phyloP scores from a whole-genome alignment of 306 rosid species.

The Ormosia semicastrata region DNA sequence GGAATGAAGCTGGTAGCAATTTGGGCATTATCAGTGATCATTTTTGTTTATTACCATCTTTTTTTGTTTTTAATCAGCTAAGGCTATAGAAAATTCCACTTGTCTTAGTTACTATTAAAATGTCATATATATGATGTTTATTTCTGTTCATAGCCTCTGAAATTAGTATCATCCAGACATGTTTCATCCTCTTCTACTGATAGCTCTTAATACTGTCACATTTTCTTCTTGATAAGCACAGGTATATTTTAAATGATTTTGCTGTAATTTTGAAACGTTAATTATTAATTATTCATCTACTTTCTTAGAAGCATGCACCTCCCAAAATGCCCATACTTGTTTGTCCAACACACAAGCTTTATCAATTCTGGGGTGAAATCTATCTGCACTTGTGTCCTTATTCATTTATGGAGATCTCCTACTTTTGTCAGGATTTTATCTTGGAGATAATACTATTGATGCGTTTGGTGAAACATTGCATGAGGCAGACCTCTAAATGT shows the following conservation, averaged over 20 bases:
- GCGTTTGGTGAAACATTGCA: conserved; percentile 45
- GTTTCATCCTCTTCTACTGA: conserved; percentile 9
- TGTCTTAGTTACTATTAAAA: conserved; percentile 8
- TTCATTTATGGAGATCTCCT: conserved; percentile 47
- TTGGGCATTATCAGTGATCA: background rate
- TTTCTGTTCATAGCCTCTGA: conserved; percentile 24
- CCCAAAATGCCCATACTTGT: conserved; percentile 41
- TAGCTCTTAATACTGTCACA: conserved; percentile 20
- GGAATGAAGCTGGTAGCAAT: background rate
- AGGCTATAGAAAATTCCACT: conserved; percentile 14
- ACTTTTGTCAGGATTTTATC: conserved; percentile 37
- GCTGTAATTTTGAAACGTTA: background rate
- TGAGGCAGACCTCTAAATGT: background rate
- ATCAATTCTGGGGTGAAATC: conserved; percentile 27
- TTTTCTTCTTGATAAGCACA: conserved; percentile 8
- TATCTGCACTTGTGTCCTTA: conserved; percentile 50
- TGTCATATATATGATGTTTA: conserved; percentile 20
- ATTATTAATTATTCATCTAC: conserved; percentile 14
- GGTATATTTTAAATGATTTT: background rate
- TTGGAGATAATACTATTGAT: conserved; percentile 42
- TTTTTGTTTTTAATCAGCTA: background rate
- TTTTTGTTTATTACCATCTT: conserved; percentile 10
- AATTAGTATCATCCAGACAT: conserved; percentile 8
- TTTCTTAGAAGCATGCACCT: conserved; percentile 24
- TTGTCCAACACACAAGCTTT: conserved; percentile 23